Base-by-base conservation (phyloP, 1,139 yeast species). In the Saccharomyces hybrid region DNA sequence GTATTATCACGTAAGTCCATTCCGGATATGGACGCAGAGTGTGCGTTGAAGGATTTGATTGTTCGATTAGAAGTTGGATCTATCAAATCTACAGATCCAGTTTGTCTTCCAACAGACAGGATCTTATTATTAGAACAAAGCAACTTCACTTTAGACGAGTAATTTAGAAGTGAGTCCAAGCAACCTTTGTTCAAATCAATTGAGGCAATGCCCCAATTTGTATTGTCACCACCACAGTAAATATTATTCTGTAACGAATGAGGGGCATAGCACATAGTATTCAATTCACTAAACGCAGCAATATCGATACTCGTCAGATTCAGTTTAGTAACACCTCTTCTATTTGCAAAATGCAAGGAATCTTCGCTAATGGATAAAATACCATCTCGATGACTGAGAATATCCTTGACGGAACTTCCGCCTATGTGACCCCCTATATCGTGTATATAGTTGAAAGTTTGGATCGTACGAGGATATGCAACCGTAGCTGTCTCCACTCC, bases 401-500 rank as follows among this genome's bases (percentile, higher is more conserved):
- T 67, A 65, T 81, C 84, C 31, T 73, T 64, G 0, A 84, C 77
- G 0, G 83, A 75, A 1, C 71, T 61, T 11, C 68, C 64, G 11
- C 70, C 70, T 47, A 68, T 61, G 49, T 74, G 76, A 1, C 84
- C 80, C 80, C 54, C 74, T 75, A 64, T 80, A 83, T 50, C 82
- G 68, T 9, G 81, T 76, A 62, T 81, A 81, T 8, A 66, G 55
- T 32, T 64, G 60, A 34, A 64, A 63, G 34, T 61, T 59, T 27
- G 64, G 64, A 55, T 74, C 75, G 58, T 73, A 79, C 0, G 83
- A 78, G 0, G 79, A 72, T 12, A 80, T 68, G 53, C 73, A 71
- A 7, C 85, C 85, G 62, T 71, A 66, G 2, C 64, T 73, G 66
- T 87, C 93, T n/a, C 96, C 97, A 3, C 85, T 77, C 98, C 98